A percentile compares a stretch with the other conserved stretches of the same genome.
Evolutionary conservation across 805 yeast species (phyloP).

Genomic region (Lipomyces japonicus): DNA sequence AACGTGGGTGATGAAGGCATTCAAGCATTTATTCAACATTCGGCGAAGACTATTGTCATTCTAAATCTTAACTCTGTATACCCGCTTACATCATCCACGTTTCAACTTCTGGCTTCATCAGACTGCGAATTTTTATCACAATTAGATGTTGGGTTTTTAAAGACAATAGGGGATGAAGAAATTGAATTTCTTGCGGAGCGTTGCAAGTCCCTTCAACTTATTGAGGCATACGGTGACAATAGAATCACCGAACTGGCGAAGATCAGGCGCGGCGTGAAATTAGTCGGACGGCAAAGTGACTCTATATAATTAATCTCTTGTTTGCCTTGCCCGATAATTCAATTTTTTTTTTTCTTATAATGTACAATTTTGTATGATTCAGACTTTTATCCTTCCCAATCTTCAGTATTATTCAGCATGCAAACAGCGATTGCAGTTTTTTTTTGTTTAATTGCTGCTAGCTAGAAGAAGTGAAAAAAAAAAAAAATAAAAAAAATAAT

Average conservation of each 20-base stretch:
- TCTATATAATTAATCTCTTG: conserved; percentile 6
- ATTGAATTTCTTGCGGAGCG: conserved; percentile 54
- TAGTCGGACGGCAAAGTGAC: conserved; percentile 75
- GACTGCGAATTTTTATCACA: conserved; percentile 59
- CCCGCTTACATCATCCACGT: conserved; percentile 45
- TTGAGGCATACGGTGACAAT: conserved; percentile 55
- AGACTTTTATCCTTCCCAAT: not conserved
- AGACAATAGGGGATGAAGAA: conserved; percentile 66
- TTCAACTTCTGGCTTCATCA: conserved; percentile 29
- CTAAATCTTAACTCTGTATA: conserved; percentile 72
- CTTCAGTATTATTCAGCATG: not conserved
- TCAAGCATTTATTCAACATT: conserved; percentile 57
- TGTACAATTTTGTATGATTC: not conserved
- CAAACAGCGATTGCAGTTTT: not conserved
- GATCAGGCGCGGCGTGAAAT: conserved; percentile 51
- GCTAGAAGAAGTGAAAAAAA: not conserved
- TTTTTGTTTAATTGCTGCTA: not conserved
- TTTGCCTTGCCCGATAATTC: not conserved
- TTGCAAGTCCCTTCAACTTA: conserved; percentile 58
- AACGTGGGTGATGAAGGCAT: conserved; percentile 62
- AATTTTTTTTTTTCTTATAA: too few species aligned
- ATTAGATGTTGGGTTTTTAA: conserved; percentile 74
- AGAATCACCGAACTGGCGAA: conserved; percentile 56
- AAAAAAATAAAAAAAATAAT: too few species aligned
- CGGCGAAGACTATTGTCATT: conserved; percentile 61